A percentile compares a stretch with the other conserved stretches of the same genome.
Conservation (phyloP, 164 flowering plant species). For the Litsea cubeba region DNA sequence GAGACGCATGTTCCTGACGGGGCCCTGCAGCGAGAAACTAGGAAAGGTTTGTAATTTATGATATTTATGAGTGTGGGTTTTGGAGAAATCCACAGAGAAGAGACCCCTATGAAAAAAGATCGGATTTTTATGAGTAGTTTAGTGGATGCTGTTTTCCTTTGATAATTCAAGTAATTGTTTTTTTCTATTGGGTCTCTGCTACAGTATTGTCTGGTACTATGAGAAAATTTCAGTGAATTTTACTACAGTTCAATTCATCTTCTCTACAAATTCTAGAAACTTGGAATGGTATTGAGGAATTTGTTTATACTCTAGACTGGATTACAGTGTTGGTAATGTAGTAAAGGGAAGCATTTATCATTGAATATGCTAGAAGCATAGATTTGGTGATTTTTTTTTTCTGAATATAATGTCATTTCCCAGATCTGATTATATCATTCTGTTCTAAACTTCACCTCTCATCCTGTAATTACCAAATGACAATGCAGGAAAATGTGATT, state of each 20-base stretch:
- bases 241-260: too few species aligned
- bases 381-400: not conserved
- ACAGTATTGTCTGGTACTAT: too few species aligned
- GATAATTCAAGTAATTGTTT: too few species aligned
- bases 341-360: not conserved
- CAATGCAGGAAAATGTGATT: constrained; percentile 61
- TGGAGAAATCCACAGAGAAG: not conserved
- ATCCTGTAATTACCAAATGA: not conserved
- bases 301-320: too few species aligned
- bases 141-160: too few species aligned
- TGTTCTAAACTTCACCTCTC: not conserved
- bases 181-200: too few species aligned
- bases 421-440: not conserved
- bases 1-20: not conserved
- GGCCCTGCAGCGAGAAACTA: not conserved
- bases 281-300: too few species aligned
- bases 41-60: constrained; percentile 6
- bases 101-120: not conserved
- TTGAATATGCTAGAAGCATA: not conserved
- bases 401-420: not conserved
- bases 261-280: too few species aligned
- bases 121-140: not conserved
- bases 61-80: not conserved
- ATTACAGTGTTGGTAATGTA: not conserved
- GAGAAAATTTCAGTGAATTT: too few species aligned